Evolutionary conservation across 805 yeast genomes (phyloP), one percentile per base, ranked within the genome.

Genomic region (Clavispora asparagi): DNA sequence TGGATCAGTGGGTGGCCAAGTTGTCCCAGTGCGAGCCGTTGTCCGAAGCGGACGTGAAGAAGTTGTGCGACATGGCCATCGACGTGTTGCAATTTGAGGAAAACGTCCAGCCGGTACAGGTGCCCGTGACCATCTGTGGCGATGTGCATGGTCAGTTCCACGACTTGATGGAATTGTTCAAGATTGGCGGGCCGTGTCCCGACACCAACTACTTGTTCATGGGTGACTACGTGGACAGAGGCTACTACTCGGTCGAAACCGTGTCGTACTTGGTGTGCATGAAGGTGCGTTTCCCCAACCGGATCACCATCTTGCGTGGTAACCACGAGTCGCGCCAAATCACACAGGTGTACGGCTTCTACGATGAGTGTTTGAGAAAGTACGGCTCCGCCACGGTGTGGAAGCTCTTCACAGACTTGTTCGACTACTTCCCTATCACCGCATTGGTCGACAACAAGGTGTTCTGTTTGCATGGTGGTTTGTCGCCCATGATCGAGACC

Each of bases 71-170:
- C 53, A 86, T 87, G 94, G 97, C 96, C 23, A 82, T 85, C 49
- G 97, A 91, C 56, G 94, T 90, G 30, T 71, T 91, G 58, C 95
- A 88, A 64, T 84, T 82, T 56, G 97, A 91, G 71, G 91, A 87
- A 57, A 92, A 94, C 63, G 96, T 92, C 42, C 97, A 92, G 70
- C 96, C 96, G 1, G 97, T 92, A 40, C 82, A 81, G 52, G 92
- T 90, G 8, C 99, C 99, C 6, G 98, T 94, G 31, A 92, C 98
- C 16, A 90, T 91, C 54, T 92, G 97, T 73, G 97, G 97, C 55
- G 97, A 90, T 67, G 92, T 90, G 45, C 97, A 90, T 63, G 97
- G 97, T 36, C 97, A 90, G 67, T 91, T 90, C 65, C 97, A 91
- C 64, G 97, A 90, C 71, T 74, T 90, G 64, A 86, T 89, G 83